These are phyloP conservation scores for Bothriochloa decipiens DNA, from an alignment of 176 grass and related monocot species.

Conservation along the genomic window DNA sequence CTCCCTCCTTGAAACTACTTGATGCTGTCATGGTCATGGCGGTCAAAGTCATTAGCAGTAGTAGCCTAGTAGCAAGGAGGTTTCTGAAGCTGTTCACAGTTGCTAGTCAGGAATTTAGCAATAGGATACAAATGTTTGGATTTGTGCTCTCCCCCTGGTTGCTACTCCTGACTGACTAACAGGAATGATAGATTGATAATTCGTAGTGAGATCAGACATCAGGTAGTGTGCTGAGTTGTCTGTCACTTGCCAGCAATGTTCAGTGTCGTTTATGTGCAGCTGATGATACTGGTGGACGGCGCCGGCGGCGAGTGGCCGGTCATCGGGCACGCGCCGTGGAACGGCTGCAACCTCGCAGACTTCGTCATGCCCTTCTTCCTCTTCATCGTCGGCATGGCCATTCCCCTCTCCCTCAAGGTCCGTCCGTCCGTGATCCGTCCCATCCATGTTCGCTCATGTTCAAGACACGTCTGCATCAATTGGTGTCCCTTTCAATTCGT, in stretches of 20 bases:
- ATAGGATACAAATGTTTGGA: background rate
- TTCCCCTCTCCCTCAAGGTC: conserved; percentile 93
- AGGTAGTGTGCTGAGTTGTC: background rate
- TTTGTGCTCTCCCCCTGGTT: background rate
- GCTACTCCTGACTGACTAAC: no score
- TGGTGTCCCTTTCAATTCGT: background rate
- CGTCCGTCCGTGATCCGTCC: background rate
- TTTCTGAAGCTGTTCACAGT: background rate
- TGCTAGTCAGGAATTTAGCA: no score
- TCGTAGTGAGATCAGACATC: no score
- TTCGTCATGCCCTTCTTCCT: conserved; percentile 99
- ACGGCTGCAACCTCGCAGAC: conserved; percentile 93
- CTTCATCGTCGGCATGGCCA: conserved; percentile 96
- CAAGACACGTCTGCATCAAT: background rate
- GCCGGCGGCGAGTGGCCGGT: conserved; percentile 88
- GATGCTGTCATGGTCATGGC: no score
- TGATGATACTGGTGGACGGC: conserved; percentile 97
- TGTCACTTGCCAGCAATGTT: background rate
- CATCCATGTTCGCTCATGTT: background rate
- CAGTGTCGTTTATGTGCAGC: conserved; percentile 37
- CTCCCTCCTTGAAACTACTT: background rate
- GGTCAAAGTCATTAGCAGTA: background rate
- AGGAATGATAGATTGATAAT: no score
- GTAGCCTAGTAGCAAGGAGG: background rate
- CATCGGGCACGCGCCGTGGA: conserved; percentile 87